Conservation (phyloP, 176 grass and related monocot genomes). For the Rhynchospora tenuis region DNA sequence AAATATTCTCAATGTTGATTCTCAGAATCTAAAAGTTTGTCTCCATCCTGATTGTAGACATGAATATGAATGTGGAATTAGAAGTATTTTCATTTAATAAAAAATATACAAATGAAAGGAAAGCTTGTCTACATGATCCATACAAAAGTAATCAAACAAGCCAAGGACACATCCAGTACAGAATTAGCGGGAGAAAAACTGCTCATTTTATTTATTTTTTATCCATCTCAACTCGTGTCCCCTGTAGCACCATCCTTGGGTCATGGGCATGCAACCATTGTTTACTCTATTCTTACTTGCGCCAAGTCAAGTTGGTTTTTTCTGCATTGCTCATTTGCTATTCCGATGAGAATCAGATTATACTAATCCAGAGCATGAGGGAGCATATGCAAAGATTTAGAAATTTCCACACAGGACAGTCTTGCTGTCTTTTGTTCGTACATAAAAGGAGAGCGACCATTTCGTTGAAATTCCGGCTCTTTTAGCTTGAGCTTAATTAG, state of each 20-base stretch:
- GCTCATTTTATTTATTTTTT: background rate
- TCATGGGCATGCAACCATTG: conserved; percentile 15
- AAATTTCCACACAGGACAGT: conserved; percentile 7
- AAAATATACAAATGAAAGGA: no score
- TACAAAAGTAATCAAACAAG: background rate
- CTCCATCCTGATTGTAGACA: no score
- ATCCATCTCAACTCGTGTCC: background rate
- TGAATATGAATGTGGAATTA: no score
- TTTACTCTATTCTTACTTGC: background rate
- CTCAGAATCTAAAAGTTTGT: no score
- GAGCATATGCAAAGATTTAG: conserved; percentile 17
- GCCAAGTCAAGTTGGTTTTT: conserved; percentile 6
- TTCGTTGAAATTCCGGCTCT: background rate
- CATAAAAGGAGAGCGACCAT: background rate
- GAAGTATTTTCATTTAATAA: no score
- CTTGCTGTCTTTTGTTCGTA: conserved; percentile 15
- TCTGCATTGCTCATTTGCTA: background rate
- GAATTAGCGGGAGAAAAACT: background rate
- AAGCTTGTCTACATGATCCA: no score
- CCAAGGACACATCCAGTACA: background rate
- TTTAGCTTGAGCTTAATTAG: background rate
- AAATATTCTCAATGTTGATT: no score
- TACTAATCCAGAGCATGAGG: conserved; percentile 9
- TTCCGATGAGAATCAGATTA: conserved; percentile 10
- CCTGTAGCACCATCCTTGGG: conserved; percentile 12